These are phyloP conservation scores for Golubevia sp. DNA, from an alignment of 1,284 basidiomycete genomes.

Conservation along the genomic window DNA sequence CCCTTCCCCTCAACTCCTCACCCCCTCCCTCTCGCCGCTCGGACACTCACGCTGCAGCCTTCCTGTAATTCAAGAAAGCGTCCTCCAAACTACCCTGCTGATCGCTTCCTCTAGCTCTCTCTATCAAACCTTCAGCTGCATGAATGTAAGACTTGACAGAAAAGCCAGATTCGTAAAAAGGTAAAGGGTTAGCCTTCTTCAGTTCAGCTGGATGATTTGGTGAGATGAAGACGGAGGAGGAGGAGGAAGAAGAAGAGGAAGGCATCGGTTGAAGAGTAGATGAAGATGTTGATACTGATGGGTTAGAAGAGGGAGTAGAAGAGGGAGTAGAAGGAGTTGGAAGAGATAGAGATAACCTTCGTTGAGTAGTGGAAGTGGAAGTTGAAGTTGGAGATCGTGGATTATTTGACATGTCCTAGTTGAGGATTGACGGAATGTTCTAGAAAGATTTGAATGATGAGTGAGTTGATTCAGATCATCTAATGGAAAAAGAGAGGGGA, in stretches of 20 bases:
- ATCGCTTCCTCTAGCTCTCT: slow-evolving; percentile 54
- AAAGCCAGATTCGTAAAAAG: slow-evolving; percentile 15
- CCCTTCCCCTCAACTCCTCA: neutral
- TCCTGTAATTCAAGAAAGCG: slow-evolving; percentile 60
- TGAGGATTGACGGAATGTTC: too few relatives aligned
- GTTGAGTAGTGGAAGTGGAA: too few relatives aligned
- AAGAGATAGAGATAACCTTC: too few relatives aligned
- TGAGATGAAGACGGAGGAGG: neutral
- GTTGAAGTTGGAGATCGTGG: too few relatives aligned
- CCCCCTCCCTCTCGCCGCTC: neutral
- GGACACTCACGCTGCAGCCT: slow-evolving; percentile 25
- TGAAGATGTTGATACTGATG: too few relatives aligned
- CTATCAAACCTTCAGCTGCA: slow-evolving; percentile 52
- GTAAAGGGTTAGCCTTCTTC: neutral
- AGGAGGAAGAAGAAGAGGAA: neutral
- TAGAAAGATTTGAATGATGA: too few relatives aligned
- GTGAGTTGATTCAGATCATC: too few relatives aligned
- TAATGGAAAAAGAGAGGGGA: too few relatives aligned
- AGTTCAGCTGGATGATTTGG: neutral
- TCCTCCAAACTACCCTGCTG: slow-evolving; percentile 50
- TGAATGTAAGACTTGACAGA: slow-evolving; percentile 55
- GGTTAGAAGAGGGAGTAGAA: too few relatives aligned
- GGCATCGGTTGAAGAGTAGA: too few relatives aligned
- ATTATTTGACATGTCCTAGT: too few relatives aligned
- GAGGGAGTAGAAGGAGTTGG: too few relatives aligned